Percentiles rank a stretch among this genome's conserved stretches.
Evolutionary conservation across 75 land plant species (phyloP).

Genomic region (Larix kaempferi): DNA sequence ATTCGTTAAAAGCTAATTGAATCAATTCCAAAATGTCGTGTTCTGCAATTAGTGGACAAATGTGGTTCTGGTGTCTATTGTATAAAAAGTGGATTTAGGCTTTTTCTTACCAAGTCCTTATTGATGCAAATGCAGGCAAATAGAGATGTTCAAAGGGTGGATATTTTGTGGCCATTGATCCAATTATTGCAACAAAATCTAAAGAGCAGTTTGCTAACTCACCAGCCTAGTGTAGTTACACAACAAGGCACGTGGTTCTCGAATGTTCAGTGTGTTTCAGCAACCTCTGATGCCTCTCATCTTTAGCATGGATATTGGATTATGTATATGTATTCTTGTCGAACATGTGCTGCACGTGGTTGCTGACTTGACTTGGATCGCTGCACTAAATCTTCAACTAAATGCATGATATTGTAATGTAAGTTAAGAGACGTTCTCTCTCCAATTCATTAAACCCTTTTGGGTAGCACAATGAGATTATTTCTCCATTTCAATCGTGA

Average conservation of each 20-base stretch:
- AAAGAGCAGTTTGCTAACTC: conserved; percentile 7
- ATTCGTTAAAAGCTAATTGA: neutral
- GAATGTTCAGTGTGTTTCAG: conserved; percentile 2
- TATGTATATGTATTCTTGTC: neutral
- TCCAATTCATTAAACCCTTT: no score
- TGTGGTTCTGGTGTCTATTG: no score
- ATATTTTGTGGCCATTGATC: conserved; percentile 53
- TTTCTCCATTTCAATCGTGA: neutral
- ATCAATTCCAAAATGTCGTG: no score
- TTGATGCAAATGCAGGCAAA: conserved; percentile 36
- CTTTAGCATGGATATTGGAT: neutral
- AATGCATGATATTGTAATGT: neutral
- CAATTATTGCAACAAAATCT: conserved; percentile 48
- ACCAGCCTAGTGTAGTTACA: conserved; percentile 1
- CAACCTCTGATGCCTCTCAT: neutral
- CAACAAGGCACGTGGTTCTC: neutral
- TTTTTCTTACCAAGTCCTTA: no score
- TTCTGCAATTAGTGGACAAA: no score
- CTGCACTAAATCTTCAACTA: neutral
- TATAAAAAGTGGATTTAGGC: no score
- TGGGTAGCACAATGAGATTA: neutral
- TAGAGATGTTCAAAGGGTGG: conserved; percentile 45
- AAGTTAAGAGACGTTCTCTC: neutral
- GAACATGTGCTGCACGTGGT: neutral
- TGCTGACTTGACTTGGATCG: neutral